phyloP scores from a whole-genome alignment of 2,329 filamentous ascomycete genomes.

The Phoma sp. region DNA sequence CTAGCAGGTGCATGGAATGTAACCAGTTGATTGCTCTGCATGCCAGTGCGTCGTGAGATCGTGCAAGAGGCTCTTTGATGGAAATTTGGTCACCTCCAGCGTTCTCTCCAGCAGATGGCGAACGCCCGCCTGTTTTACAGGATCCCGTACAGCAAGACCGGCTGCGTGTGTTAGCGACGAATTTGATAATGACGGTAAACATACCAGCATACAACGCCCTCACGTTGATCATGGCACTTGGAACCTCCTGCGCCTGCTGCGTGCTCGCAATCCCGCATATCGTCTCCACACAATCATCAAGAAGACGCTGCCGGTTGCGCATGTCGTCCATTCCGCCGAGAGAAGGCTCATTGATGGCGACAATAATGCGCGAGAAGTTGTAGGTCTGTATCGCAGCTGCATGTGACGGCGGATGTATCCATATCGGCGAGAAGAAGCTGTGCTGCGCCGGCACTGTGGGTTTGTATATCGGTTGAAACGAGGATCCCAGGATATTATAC shows the following conservation, averaged over 20 bases:
- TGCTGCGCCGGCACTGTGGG: conserved; percentile 20
- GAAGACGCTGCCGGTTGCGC: conserved; percentile 52
- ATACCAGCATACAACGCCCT: conserved; percentile 42
- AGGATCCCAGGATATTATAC: conserved; percentile 54
- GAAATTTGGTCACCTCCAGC: conserved; percentile 40
- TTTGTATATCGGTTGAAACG: conserved; percentile 54
- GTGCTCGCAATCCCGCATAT: conserved; percentile 61
- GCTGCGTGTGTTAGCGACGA: no score
- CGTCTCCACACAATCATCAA: conserved; percentile 57
- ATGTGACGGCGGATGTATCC: conserved; percentile 41
- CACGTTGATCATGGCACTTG: conserved; percentile 38
- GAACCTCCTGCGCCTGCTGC: conserved; percentile 35
- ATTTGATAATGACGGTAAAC: neutral
- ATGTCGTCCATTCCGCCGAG: conserved; percentile 60
- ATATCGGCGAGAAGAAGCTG: conserved; percentile 30
- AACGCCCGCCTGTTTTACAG: conserved; percentile 35
- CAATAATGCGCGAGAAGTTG: conserved; percentile 61
- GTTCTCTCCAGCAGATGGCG: conserved; percentile 37
- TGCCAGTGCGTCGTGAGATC: conserved; percentile 42
- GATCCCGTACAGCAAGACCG: conserved; percentile 41
- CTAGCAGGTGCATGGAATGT: neutral
- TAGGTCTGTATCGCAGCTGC: conserved; percentile 61
- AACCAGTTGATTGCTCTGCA: conserved; percentile 20
- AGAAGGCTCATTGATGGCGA: conserved; percentile 61
- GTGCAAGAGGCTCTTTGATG: conserved; percentile 36